These are phyloP conservation scores for Fusarium sp. DNA, from an alignment of 2,329 filamentous ascomycete species.

Conservation along the genomic window DNA sequence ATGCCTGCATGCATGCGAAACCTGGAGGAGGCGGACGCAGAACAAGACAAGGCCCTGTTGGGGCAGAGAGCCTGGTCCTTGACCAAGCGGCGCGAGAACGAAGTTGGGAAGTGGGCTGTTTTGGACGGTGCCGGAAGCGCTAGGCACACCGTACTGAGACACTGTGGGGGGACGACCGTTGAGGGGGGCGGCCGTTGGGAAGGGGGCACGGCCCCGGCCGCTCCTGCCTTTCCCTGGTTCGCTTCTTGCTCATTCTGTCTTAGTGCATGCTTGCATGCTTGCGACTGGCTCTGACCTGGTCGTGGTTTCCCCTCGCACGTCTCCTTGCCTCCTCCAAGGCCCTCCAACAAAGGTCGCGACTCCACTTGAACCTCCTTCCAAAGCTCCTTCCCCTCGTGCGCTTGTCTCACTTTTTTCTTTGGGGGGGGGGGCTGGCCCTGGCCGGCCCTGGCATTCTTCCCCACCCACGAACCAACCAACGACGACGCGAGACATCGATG, in stretches of 20 bases:
- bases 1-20: conserved; percentile 44
- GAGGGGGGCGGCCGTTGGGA: conserved; percentile 45
- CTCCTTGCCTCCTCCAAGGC: conserved; percentile 29
- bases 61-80: conserved; percentile 28
- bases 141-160: conserved; percentile 18
- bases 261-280: conserved; percentile 27
- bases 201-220: conserved; percentile 45
- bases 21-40: conserved; percentile 37
- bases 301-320: conserved; percentile 23
- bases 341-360: conserved; percentile 5
- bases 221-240: conserved; percentile 41
- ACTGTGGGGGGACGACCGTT: conserved; percentile 43
- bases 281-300: conserved; percentile 27
- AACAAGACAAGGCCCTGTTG: conserved; percentile 20
- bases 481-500: conserved; percentile 40
- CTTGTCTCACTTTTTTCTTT: conserved; percentile 36
- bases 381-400: conserved; percentile 33
- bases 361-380: conserved; percentile 13
- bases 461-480: conserved; percentile 43
- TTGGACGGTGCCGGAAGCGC: conserved; percentile 23
- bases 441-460: conserved; percentile 33
- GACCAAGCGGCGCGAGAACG: conserved; percentile 26
- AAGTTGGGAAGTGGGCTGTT: conserved; percentile 29
- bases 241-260: conserved; percentile 32
- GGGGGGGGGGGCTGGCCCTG: conserved; percentile 22